Percentiles rank a stretch among this genome's conserved stretches.
These are phyloP conservation scores for Fusarium beomiforme DNA, from an alignment of 2,329 filamentous ascomycete species.

Conservation along the genomic window DNA sequence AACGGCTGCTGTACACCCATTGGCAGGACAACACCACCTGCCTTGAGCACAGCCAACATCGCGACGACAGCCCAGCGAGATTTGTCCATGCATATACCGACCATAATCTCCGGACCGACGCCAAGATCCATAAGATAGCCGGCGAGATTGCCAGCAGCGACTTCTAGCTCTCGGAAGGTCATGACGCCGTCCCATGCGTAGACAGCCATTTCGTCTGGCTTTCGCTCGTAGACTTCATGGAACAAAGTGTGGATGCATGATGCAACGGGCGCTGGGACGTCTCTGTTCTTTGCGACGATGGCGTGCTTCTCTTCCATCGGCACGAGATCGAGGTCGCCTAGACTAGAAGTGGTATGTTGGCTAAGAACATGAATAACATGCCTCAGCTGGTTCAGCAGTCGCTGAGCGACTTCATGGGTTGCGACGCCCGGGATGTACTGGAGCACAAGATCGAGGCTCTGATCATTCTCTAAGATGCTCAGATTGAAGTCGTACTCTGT, in stretches of 20 bases:
- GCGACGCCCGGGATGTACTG: background rate
- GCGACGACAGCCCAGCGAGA: background rate
- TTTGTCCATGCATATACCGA: background rate
- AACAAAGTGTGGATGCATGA: background rate
- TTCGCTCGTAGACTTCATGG: background rate
- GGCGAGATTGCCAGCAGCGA: background rate
- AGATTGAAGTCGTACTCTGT: background rate
- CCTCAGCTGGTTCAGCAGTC: background rate
- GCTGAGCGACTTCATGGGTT: background rate
- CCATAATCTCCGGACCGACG: background rate
- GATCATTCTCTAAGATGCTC: background rate
- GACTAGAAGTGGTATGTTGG: background rate
- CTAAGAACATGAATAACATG: background rate
- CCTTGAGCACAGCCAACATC: background rate
- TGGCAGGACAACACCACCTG: background rate
- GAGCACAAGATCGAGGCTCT: background rate
- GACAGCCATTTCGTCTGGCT: background rate
- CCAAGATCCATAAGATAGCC: background rate
- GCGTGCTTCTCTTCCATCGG: background rate
- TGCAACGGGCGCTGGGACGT: background rate
- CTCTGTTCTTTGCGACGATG: background rate
- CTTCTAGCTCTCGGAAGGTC: background rate
- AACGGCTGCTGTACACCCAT: background rate
- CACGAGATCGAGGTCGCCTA: background rate
- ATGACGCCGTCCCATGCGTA: background rate